A percentile compares a stretch with the other conserved stretches of the same genome.
Conservation (phyloP, 805 yeast genomes). For the Pichia ethanolica region DNA sequence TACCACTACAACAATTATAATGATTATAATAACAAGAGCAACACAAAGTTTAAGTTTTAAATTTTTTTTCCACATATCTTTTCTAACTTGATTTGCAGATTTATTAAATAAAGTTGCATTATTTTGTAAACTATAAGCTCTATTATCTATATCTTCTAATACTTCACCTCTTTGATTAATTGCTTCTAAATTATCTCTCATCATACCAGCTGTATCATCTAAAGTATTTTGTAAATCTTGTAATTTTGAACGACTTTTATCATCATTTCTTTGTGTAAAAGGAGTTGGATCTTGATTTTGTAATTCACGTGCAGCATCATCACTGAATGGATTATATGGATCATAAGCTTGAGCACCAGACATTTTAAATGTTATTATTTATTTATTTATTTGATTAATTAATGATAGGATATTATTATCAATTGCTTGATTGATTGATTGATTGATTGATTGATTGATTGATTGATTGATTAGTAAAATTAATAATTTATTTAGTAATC, state of each 20-base stretch:
- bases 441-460: too few relatives aligned
- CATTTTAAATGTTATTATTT: slow-evolving; percentile 11
- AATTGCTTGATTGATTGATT: too few relatives aligned
- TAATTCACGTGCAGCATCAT: slow-evolving; percentile 24
- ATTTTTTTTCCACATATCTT: slow-evolving; percentile 99
- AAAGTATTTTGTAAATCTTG: slow-evolving; percentile 27
- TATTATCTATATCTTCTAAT: slow-evolving; percentile 83
- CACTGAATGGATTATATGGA: slow-evolving; percentile 29
- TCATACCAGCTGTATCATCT: slow-evolving; percentile 88
- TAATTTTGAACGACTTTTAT: slow-evolving; percentile 17
- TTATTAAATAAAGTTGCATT: slow-evolving; percentile 92
- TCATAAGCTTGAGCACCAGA: slow-evolving; percentile 29
- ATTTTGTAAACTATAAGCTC: slow-evolving; percentile 86
- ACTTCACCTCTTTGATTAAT: slow-evolving; percentile 95
- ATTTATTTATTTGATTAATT: background rate
- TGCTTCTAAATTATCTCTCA: slow-evolving; percentile 94
- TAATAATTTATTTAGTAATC: too few relatives aligned
- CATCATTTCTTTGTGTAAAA: slow-evolving; percentile 1
- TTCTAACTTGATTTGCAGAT: slow-evolving; percentile 95
- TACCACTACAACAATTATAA: slow-evolving; percentile 80
- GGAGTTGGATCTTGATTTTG: slow-evolving; percentile 11
- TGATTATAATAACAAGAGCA: slow-evolving; percentile 65
- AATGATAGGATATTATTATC: too few relatives aligned
- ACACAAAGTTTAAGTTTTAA: slow-evolving; percentile 94
- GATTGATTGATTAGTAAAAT: too few relatives aligned